Evolutionary conservation across 2,329 filamentous ascomycete genomes (phyloP), one percentile per base, ranked within the genome.

Genomic region (Epicoccum sorghinum): DNA sequence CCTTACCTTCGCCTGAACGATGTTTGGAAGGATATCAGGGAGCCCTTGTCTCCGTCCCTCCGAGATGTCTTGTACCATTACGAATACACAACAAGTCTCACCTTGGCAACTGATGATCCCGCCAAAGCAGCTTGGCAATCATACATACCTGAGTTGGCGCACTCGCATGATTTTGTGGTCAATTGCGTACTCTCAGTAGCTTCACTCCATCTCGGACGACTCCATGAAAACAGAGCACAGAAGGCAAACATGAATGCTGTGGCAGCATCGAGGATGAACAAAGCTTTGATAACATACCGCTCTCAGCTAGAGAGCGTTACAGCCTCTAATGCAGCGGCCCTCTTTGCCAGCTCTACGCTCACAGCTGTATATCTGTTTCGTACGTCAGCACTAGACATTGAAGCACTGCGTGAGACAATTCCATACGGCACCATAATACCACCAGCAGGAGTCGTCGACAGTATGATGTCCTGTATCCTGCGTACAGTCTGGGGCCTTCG

Each of bases 101-200:
- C 71, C 1, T 58, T 71, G 4, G 66, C 67, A 3, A 59, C 48
- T 7, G 64, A 70, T 10, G 67, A 68, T 23, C 66, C 68, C 5
- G 70, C 67, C 8, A 70, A 73, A 52, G 58, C 61, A 42, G 70
- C 68, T 9, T 74, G 71, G 71, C 67, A 69, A 14, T 47, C 60
- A 9, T 59, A 56, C 43, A 55, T 78, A 7, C 71, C 70, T 10
- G 70, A 73, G 39, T 55, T 79, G 40, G 79, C 78, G 7, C 71
- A 75, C 9, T 67, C 71, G 1, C 75, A 79, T 53, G 67, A 75
- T 3, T 81, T 77, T 42, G 66, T 81, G 7, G 62, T 80, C 7
- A 77, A 80, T 55, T 76, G 76, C 37, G 71, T 82, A 5, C 65
- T 81, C 0, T 76, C 79, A 2, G 64, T 81, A 12, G 73, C 79